A percentile compares a stretch with the other conserved stretches of the same genome.
These are phyloP conservation scores for Flagelloscypha sp. DNA, from an alignment of 768 basidiomycete species.

Conservation along the genomic window DNA sequence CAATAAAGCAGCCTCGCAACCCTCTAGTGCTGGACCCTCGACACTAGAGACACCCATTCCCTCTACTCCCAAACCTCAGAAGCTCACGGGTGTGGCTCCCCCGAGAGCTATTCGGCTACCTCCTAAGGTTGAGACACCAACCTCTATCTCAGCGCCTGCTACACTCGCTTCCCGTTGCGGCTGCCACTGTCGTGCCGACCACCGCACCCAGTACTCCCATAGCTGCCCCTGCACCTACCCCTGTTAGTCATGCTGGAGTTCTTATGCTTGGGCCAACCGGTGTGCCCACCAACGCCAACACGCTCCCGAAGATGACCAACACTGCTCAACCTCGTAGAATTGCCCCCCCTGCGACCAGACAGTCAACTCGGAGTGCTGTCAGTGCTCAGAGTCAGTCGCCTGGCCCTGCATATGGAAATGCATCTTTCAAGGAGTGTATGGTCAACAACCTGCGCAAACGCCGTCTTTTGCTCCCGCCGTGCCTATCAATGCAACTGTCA, in stretches of 20 bases:
- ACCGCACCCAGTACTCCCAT: conserved; percentile 17
- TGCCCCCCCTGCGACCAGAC: neutral
- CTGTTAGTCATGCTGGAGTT: neutral
- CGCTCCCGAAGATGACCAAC: neutral
- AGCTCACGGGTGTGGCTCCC: conserved; percentile 10
- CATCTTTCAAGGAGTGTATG: conserved; percentile 2
- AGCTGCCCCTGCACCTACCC: conserved; percentile 26
- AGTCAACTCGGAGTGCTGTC: neutral
- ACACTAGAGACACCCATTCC: conserved; percentile 8
- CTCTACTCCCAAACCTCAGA: conserved; percentile 6
- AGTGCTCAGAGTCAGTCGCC: neutral
- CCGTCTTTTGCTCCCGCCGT: neutral
- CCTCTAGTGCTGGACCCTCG: conserved; percentile 19
- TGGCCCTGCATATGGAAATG: neutral
- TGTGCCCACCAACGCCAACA: neutral
- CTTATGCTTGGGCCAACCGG: neutral
- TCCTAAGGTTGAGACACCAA: conserved; percentile 13
- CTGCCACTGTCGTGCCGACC: conserved; percentile 16
- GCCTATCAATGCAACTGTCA: conserved; percentile 18
- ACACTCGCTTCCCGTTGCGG: conserved; percentile 9
- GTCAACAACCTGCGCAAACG: conserved; percentile 13
- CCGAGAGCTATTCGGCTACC: conserved; percentile 11
- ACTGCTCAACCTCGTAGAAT: neutral
- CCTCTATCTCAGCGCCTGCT: conserved; percentile 32
- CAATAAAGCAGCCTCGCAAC: conserved; percentile 26